Evolutionary conservation across 257 asterid genomes (phyloP), one percentile per base, ranked within the genome.

Genomic region (Pogostemon cablin): DNA sequence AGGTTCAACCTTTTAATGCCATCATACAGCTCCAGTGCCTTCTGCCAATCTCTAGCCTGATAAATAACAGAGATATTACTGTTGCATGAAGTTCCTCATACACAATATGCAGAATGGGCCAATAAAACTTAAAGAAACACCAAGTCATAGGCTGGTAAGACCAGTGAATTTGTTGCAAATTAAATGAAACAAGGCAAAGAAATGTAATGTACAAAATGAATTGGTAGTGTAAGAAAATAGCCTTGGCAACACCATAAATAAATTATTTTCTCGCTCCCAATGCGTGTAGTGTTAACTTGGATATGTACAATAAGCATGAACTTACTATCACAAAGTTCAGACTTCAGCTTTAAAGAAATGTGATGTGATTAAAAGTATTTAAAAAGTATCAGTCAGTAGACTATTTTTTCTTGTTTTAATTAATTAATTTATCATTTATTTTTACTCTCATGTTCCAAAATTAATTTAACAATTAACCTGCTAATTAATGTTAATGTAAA

Each of bases 11-110:
- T 72, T 84, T 86, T 84, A 76, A 85, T 71, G 74, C 82, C 81
- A 79, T 83, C 95, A 68, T 91, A 91, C 69, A 91, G 85, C 71
- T 80, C 83, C 86, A 91, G 60, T 15, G 99, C 99, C 89, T 87
- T 93, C 81, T 86, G 87, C 97, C 96, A 87, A 77, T 81, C 86
- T 83, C 82, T 82, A 68, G 95, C 96, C 97, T 93, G 77, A 78
- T 77, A 65, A 44, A 52, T 53, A 72, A 65, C 15, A 77, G 73
- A 77, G 15, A 79, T 49, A 65, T 67, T 46, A 66, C 65, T 63
- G 8, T 2, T 35, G 44, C 71, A 53, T 41, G 71, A 53, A 39
- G 11, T 25, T 25, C 10, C 55, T 12, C 48, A 52, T 7, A 47
- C 71, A 39, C 40, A 9, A 57, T 52, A 71, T 62, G 63, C 67